These are phyloP conservation scores for Sporothrix dimorphospora DNA, from an alignment of 2,329 filamentous ascomycete species.

Conservation along the genomic window DNA sequence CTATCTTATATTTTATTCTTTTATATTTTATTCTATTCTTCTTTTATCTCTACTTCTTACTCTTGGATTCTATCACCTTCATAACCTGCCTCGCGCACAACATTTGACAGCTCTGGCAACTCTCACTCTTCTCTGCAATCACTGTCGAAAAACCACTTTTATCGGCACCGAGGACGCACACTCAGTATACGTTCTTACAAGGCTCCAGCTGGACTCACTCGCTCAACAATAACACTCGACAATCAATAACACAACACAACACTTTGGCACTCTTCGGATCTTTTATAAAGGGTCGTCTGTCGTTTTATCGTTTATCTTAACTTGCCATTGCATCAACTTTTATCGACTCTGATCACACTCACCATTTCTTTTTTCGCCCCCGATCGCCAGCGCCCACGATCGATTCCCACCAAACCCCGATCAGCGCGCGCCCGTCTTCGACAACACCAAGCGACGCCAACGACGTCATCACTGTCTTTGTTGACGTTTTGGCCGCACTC, in stretches of 20 bases:
- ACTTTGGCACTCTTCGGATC: neutral
- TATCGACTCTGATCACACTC: neutral
- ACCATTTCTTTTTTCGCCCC: neutral
- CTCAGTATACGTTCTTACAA: neutral
- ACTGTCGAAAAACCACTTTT: neutral
- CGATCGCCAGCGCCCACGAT: conserved; percentile 9
- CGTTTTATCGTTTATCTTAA: neutral
- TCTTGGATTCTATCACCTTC: neutral
- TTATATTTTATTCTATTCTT: neutral
- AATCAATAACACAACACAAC: neutral
- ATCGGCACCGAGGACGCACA: neutral
- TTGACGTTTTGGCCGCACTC: neutral
- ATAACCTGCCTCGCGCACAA: neutral
- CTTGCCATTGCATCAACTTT: neutral
- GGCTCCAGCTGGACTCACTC: neutral
- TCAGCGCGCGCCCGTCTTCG: neutral
- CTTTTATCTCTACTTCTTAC: neutral
- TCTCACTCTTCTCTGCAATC: neutral
- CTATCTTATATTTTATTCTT: neutral
- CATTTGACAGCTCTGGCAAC: neutral
- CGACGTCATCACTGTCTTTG: conserved; percentile 17
- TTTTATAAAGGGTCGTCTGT: neutral
- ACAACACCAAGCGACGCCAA: neutral
- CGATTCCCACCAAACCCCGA: conserved; percentile 13
- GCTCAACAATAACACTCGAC: neutral